Percentiles rank a stretch among this genome's conserved stretches.
Conservation (phyloP, 495 filamentous ascomycete genomes). For the Penicillium dipodomyicola region DNA sequence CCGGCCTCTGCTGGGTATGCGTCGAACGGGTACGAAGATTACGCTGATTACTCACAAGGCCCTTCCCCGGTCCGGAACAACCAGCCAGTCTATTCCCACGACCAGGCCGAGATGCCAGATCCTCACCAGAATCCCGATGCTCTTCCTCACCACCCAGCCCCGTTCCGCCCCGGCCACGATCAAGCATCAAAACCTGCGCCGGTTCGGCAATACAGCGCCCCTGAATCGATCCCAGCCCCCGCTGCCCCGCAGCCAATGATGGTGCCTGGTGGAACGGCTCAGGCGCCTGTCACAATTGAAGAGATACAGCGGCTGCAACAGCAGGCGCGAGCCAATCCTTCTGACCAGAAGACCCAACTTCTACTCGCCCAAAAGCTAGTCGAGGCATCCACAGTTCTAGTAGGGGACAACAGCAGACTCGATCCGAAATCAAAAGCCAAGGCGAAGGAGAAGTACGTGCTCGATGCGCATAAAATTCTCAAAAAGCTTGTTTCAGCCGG, state of each 20-base stretch:
- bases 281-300: conserved; percentile 64
- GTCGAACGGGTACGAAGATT: conserved; percentile 13
- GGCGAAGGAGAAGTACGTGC: conserved; percentile 76
- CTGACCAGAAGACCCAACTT: conserved; percentile 68
- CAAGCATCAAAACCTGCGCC: conserved; percentile 63
- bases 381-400: conserved; percentile 76
- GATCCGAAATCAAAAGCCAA: conserved; percentile 73
- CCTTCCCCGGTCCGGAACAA: conserved; percentile 26
- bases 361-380: conserved; percentile 78
- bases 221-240: conserved; percentile 31
- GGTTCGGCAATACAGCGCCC: conserved; percentile 64
- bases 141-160: conserved; percentile 74
- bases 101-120: conserved; percentile 20
- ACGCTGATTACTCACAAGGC: conserved; percentile 18
- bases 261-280: conserved; percentile 26
- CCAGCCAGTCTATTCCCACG: conserved; percentile 22
- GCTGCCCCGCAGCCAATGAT: conserved; percentile 33
- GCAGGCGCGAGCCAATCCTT: conserved; percentile 63
- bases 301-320: conserved; percentile 75
- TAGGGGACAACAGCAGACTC: conserved; percentile 62
- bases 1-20: conserved; percentile 31
- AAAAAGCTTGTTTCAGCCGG: conserved; percentile 73
- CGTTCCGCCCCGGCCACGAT: conserved; percentile 73
- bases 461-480: conserved; percentile 84
- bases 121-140: conserved; percentile 54